phyloP scores from a whole-genome alignment of 345 rosid species.

The Populus nigra region DNA sequence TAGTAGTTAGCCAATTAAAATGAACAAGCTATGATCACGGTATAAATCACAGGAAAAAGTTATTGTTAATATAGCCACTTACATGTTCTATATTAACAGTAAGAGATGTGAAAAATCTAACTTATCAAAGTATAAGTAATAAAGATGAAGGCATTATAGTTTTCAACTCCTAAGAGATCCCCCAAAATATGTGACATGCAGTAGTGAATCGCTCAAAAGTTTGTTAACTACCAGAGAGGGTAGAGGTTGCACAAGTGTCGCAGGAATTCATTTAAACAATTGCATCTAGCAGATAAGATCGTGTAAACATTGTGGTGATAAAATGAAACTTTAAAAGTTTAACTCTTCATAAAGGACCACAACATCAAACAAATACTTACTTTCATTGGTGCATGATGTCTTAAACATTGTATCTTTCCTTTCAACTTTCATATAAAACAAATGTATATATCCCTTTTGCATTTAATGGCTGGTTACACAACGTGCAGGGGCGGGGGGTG shows the following conservation, averaged over 20 bases:
- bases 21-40: background rate
- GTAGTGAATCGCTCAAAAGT: background rate
- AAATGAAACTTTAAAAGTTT: background rate
- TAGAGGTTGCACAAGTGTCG: background rate
- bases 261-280: background rate
- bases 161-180: background rate
- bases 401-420: background rate
- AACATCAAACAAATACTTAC: background rate
- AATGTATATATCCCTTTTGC: too few species aligned
- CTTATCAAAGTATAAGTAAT: background rate
- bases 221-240: background rate
- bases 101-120: background rate
- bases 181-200: background rate
- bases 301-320: background rate
- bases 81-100: background rate
- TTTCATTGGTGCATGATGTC: background rate
- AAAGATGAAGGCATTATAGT: background rate
- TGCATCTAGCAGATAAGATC: background rate
- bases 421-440: background rate
- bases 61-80: background rate
- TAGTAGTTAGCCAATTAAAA: background rate
- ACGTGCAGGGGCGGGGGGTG: too few species aligned
- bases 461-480: too few species aligned
- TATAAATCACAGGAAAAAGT: background rate
- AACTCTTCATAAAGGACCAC: background rate